Evolutionary conservation across 306 rosid genomes (phyloP), one percentile per base, ranked within the genome.

Genomic region (Carpinus fangiana): DNA sequence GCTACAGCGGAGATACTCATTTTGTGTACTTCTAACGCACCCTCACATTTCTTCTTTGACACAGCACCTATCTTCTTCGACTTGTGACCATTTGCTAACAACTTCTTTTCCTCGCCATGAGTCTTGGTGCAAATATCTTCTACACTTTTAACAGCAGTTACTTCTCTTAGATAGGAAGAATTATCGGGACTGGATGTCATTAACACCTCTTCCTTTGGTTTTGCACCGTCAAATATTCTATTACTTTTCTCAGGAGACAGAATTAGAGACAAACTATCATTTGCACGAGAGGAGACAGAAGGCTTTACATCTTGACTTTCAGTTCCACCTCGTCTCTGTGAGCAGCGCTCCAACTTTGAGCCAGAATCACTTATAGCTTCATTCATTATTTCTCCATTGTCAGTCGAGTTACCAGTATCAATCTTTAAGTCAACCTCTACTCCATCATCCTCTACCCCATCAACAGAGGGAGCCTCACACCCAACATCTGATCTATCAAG

Each of bases 331-430:
- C 66, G 82, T 86, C 81, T 83, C 80, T 74, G 87, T 12, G 84
- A 81, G 81, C 88, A 93, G 21, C 87, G 83, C 86, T 84, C 97
- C 80, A 88, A 79, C 86, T 76, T 90, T 76, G 88, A 82, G 57
- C 82, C 84, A 72, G 54, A 79, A 73, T 87, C 90, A 78, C 81
- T 74, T 21, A 51, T 17, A 72, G 75, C 76, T 48, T 83, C 82
- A 76, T 75, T 76, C 76, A 73, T 68, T 28, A 66, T 76, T 43
- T 87, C 91, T 53, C 77, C 86, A 76, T 65, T 80, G 41, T 83
- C 87, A 60, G 79, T 79, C 59, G 21, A 61, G 67, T 78, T 71
- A 82, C 86, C 92, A 65, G 75, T 23, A 26, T 79, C 89, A 77
- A 80, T 92, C 83, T 86, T 90, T 74, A 81, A 13, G 79, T 87